Conservation (phyloP, 2,329 filamentous ascomycete species). For the Cladosporium sp. region DNA sequence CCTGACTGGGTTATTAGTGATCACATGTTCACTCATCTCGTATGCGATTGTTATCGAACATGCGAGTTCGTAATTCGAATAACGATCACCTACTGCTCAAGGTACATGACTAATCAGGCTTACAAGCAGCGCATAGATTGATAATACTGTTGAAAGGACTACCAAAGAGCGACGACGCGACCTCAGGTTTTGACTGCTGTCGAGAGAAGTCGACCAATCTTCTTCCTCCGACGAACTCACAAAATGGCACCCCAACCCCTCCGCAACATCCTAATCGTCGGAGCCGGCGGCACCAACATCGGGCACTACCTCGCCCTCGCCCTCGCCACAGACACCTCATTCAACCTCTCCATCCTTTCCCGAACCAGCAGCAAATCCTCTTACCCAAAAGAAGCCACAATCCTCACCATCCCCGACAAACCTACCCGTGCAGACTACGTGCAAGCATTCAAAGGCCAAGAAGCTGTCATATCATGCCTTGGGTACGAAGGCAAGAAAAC, state of each 20-base stretch:
- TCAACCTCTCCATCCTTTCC: slow-evolving; percentile 16
- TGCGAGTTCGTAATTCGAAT: too few species aligned
- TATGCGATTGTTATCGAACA: too few species aligned
- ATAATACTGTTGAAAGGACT: too few species aligned
- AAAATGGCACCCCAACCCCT: neutral
- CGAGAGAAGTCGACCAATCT: too few species aligned
- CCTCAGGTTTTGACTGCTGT: too few species aligned
- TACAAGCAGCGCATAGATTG: too few species aligned
- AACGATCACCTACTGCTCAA: too few species aligned
- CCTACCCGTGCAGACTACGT: slow-evolving; percentile 27
- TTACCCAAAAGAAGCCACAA: slow-evolving; percentile 13
- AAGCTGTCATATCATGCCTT: slow-evolving; percentile 35
- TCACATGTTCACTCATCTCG: too few species aligned
- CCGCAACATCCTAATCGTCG: slow-evolving; percentile 17
- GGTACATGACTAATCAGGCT: too few species aligned
- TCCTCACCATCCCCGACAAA: slow-evolving; percentile 13
- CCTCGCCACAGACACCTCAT: slow-evolving; percentile 13
- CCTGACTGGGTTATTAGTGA: too few species aligned
- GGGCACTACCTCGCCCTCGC: slow-evolving; percentile 17
- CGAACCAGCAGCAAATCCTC: slow-evolving; percentile 15
- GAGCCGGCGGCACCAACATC: slow-evolving; percentile 19
- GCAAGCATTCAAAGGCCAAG: slow-evolving; percentile 31
- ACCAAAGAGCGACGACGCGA: too few species aligned
- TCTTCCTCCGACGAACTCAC: too few species aligned
- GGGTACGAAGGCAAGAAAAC: slow-evolving; percentile 25